A percentile compares a stretch with the other conserved stretches of the same genome.
phyloP scores from a whole-genome alignment of 2,329 filamentous ascomycete species.

The Nothophaeocryptopus gaeumannii region DNA sequence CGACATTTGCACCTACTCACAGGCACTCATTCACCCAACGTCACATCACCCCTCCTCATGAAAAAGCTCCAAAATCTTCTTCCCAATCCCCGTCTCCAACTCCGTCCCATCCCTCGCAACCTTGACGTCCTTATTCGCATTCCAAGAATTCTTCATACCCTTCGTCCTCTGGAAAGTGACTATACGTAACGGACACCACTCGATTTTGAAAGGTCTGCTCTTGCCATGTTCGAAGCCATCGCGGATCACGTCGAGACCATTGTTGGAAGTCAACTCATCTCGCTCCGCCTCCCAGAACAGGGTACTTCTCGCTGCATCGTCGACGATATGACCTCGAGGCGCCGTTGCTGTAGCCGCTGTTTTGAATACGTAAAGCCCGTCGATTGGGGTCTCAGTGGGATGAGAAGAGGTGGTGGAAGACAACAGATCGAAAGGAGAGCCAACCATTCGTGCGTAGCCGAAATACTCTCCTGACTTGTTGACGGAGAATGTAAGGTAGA shows the following conservation, averaged over 20 bases:
- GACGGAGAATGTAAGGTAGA: conserved; percentile 90
- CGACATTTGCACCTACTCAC: too few relatives aligned
- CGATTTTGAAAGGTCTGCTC: conserved; percentile 85
- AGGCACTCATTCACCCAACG: too few relatives aligned
- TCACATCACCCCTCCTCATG: conserved; percentile 4
- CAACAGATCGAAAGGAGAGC: conserved; percentile 66
- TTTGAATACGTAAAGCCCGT: conserved; percentile 62
- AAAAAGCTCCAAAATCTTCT: conserved; percentile 73
- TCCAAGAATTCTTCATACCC: conserved; percentile 87
- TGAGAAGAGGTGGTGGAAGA: conserved; percentile 36
- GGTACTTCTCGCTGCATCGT: conserved; percentile 84
- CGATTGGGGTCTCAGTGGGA: conserved; percentile 36
- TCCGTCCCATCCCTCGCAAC: conserved; percentile 94
- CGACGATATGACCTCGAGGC: conserved; percentile 80
- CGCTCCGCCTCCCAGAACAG: conserved; percentile 93
- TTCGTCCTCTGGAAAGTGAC: conserved; percentile 86
- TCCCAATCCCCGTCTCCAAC: conserved; percentile 76
- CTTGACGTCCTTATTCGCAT: conserved; percentile 90
- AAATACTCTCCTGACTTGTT: conserved; percentile 98
- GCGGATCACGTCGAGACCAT: background rate
- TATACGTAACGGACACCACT: conserved; percentile 80
- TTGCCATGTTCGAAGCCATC: conserved; percentile 57
- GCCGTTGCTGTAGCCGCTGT: conserved; percentile 74
- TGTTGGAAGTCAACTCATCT: conserved; percentile 30
- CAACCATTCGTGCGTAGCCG: conserved; percentile 87